A percentile compares a stretch with the other conserved stretches of the same genome.
phyloP scores from a whole-genome alignment of 2,329 filamentous ascomycete species.

The Pseudocercospora fijiensis region DNA sequence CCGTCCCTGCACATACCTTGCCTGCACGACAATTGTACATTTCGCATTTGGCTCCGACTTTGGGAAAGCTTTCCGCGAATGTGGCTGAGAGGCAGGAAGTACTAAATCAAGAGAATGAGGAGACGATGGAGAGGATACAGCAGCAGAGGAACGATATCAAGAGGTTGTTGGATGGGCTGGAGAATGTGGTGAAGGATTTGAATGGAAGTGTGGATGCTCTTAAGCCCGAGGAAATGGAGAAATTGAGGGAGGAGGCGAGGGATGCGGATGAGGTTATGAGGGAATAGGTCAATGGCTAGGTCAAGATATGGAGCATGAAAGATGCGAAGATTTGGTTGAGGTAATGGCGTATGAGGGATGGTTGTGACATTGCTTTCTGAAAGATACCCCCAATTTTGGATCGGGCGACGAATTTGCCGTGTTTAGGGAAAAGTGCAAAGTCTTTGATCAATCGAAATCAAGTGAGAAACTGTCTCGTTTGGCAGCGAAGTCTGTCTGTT shows the following conservation, averaged over 20 bases:
- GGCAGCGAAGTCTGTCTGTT: not conserved
- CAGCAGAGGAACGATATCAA: constrained; percentile 59
- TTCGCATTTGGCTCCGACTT: constrained; percentile 59
- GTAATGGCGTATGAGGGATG: not conserved
- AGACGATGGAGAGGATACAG: constrained; percentile 52
- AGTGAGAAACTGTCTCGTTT: not conserved
- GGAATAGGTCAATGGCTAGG: not conserved
- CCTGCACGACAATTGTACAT: constrained; percentile 57
- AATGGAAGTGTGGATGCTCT: constrained; percentile 51
- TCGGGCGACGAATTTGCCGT: not conserved
- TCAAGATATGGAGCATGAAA: too few species aligned
- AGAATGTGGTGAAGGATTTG: constrained; percentile 57
- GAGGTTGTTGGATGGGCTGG: constrained; percentile 54
- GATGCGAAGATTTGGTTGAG: not conserved
- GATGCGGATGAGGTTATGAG: constrained; percentile 33
- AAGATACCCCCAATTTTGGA: constrained; percentile 1
- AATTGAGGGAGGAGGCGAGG: constrained; percentile 32
- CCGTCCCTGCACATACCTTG: constrained; percentile 57
- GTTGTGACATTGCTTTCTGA: not conserved
- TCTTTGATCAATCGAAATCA: too few species aligned
- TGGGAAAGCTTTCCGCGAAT: constrained; percentile 51
- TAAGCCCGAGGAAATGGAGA: constrained; percentile 34
- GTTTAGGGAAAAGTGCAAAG: too few species aligned
- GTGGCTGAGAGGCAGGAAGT: constrained; percentile 52
- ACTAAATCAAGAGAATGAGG: constrained; percentile 55